phyloP scores from a whole-genome alignment of 1,284 basidiomycete genomes.

The Pholiota adiposa region DNA sequence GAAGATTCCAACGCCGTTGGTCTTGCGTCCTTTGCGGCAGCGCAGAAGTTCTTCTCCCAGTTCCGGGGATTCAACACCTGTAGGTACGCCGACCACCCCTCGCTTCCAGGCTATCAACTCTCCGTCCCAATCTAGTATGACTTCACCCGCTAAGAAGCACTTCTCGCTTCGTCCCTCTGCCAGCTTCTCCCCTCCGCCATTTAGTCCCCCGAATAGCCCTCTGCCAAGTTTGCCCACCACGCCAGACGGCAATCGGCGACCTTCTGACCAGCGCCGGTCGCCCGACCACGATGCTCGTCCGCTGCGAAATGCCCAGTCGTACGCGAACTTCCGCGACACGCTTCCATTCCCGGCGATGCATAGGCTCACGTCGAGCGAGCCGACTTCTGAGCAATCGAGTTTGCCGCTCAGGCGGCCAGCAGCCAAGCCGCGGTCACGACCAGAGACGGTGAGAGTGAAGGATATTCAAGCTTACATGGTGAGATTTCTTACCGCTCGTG shows the following conservation, averaged over 20 bases:
- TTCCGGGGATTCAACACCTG: constrained; percentile 44
- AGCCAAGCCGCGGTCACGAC: constrained; percentile 23
- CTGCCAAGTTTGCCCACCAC: constrained; percentile 32
- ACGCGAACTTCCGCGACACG: constrained; percentile 29
- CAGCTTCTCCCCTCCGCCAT: constrained; percentile 29
- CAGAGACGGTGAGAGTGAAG: constrained; percentile 15
- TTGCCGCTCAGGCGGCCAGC: constrained; percentile 19
- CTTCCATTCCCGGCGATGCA: constrained; percentile 32
- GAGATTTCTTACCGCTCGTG: constrained; percentile 1
- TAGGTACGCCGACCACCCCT: constrained; percentile 44
- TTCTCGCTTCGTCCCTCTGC: constrained; percentile 19
- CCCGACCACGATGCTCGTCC: constrained; percentile 6
- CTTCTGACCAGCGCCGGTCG: constrained; percentile 5
- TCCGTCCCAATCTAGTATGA: constrained; percentile 25
- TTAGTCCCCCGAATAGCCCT: constrained; percentile 33
- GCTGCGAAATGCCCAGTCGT: constrained; percentile 20
- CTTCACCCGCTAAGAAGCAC: constrained; percentile 34
- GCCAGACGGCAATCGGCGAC: constrained; percentile 6
- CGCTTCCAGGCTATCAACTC: constrained; percentile 25
- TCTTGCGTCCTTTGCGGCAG: constrained; percentile 34
- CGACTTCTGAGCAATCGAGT: constrained; percentile 27
- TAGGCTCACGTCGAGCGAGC: constrained; percentile 44
- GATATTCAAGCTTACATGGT: constrained; percentile 22
- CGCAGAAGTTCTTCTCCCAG: constrained; percentile 40
- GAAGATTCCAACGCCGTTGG: constrained; percentile 42